Evolutionary conservation across 805 yeast species (phyloP), one percentile per base, ranked within the genome.

Genomic region (Yamadazyma paraphyllophila): DNA sequence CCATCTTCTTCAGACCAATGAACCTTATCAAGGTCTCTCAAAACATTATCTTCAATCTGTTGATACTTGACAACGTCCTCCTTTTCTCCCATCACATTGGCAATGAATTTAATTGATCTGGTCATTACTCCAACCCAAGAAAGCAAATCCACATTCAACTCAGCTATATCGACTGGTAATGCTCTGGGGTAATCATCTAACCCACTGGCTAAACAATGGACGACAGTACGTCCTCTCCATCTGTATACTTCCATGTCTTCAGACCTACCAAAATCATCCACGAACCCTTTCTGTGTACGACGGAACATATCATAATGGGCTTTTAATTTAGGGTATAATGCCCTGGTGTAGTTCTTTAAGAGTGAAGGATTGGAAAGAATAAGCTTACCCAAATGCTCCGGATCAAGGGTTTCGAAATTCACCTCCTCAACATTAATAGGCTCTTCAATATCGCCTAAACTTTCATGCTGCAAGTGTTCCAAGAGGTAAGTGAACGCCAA

Each of bases 81-180:
- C 2, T 66, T 57, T 39, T 78, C 68, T 0, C 76, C 85, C 35
- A 90, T 66, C 8, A 82, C 62, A 36, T 67, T 71, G 0, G 97
- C 91, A 49, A 92, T 80, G 44, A 78, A 74, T 53, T 78, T 78
- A 82, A 94, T 83, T 0, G 96, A 80, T 52, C 83, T 76, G 0
- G 97, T 80, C 96, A 92, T 89, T 5, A 87, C 83, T 12, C 96
- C 98, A 48, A 94, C 80, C 99, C 99, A 94, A 4, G 95, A 76
- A 39, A 92, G 67, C 46, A 92, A 71, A 60, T 94, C 99, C 27
- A 94, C 94, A 56, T 94, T 86, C 40, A 94, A 71, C 65, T 94
- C 99, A 1, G 95, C 95, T 34, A 83, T 74, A 62, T 89, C 96
- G 2, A 95, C 92, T 6, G 78, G 80, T 24, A 71, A 68, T 1